Conservation (phyloP, 1,284 basidiomycete genomes). For the Neotropicomus parvogracilis region DNA sequence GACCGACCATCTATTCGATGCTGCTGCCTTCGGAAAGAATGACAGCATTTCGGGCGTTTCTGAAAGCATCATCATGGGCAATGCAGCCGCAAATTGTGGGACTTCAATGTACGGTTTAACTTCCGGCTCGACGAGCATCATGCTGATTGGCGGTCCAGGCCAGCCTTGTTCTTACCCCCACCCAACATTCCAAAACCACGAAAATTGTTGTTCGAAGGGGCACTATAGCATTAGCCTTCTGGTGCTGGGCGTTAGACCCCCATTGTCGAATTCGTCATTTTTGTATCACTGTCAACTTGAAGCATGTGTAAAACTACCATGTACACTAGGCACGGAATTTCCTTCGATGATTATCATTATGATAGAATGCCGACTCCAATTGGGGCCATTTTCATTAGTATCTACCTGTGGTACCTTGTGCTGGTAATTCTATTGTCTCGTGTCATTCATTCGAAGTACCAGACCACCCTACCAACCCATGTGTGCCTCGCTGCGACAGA, state of each 20-base stretch:
- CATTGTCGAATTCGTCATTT: not conserved
- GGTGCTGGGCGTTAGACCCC: too few species aligned
- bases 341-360: too few species aligned
- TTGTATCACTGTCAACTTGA: not conserved
- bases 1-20: slow-evolving; percentile 98
- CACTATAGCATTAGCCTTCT: slow-evolving; percentile 32
- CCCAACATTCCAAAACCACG: slow-evolving; percentile 53
- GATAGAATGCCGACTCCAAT: too few species aligned
- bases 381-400: too few species aligned
- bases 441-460: too few species aligned
- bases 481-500: too few species aligned
- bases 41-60: slow-evolving; percentile 96
- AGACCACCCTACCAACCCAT: too few species aligned
- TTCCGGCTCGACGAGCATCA: not conserved
- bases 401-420: too few species aligned
- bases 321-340: not conserved
- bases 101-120: slow-evolving; percentile 76
- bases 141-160: slow-evolving; percentile 37
- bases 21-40: slow-evolving; percentile 93
- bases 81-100: slow-evolving; percentile 92
- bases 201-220: slow-evolving; percentile 54
- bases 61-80: slow-evolving; percentile 99
- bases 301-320: not conserved
- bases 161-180: slow-evolving; percentile 53
- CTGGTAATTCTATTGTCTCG: too few species aligned